Evolutionary conservation across 768 basidiomycete species (phyloP).

Genomic region (Gloeopeniophorella convolvens): DNA sequence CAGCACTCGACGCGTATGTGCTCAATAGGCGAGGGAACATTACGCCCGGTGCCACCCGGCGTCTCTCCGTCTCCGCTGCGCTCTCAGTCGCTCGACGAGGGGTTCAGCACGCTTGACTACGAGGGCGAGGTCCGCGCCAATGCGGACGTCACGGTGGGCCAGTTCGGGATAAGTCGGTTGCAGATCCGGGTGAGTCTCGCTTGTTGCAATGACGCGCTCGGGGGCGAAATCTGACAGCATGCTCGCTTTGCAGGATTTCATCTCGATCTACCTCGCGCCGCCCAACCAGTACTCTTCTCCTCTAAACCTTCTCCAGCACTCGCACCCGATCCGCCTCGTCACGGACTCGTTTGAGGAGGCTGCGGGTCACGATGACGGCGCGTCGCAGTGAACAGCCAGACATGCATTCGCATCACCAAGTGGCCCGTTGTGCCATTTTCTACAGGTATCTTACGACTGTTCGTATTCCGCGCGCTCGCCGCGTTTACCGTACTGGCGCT

Average conservation of each 20-base stretch:
- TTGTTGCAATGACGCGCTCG: neutral
- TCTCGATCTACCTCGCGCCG: conserved; percentile 42
- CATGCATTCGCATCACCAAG: neutral
- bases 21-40: conserved; percentile 42
- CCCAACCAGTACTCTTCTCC: conserved; percentile 33
- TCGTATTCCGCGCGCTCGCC: neutral
- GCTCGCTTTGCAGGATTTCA: conserved; percentile 46
- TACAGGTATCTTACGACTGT: neutral
- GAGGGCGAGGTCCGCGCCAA: conserved; percentile 44
- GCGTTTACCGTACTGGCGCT: neutral
- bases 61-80: conserved; percentile 23
- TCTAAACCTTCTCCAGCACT: conserved; percentile 34
- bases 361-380: neutral
- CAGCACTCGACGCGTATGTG: conserved; percentile 34
- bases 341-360: conserved; percentile 39
- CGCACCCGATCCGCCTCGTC: conserved; percentile 49
- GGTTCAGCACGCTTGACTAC: conserved; percentile 48
- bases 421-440: neutral
- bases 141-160: conserved; percentile 35
- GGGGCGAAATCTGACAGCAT: neutral
- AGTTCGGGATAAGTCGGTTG: conserved; percentile 42
- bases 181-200: conserved; percentile 41
- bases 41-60: conserved; percentile 40
- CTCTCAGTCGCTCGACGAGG: conserved; percentile 21
- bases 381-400: neutral